Conservation (phyloP, 192 early-diverging fungal genomes). For the Backusella tuberculispora region DNA sequence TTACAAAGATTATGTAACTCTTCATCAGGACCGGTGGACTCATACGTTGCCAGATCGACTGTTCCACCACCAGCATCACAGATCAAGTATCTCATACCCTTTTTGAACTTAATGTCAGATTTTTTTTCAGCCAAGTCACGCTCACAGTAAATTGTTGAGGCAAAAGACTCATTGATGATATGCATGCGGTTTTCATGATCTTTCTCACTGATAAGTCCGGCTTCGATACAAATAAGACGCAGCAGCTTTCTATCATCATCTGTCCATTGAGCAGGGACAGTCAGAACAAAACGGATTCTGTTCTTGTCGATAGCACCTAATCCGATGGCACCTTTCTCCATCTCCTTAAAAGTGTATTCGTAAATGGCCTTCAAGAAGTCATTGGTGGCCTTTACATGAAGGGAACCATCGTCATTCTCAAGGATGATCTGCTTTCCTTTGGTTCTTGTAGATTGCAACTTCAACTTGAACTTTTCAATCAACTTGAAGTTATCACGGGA, state of each 20-base stretch:
- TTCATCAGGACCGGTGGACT: background rate
- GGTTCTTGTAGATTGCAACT: background rate
- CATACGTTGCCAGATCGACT: constrained; percentile 15
- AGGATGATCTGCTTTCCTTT: background rate
- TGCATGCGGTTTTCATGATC: constrained; percentile 2
- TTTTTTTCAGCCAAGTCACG: background rate
- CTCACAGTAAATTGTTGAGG: constrained; percentile 13
- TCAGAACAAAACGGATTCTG: constrained; percentile 4
- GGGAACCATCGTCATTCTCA: background rate
- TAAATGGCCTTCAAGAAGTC: constrained; percentile 16
- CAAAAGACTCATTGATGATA: constrained; percentile 18
- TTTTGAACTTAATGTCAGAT: background rate
- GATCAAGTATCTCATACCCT: background rate
- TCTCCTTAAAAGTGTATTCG: background rate
- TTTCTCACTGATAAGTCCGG: constrained; percentile 13
- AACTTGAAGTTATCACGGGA: too few relatives aligned
- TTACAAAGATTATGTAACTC: background rate
- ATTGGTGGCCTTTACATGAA: background rate
- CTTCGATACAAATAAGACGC: background rate
- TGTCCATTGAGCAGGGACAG: constrained; percentile 17
- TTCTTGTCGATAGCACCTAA: background rate
- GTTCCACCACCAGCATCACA: constrained; percentile 25
- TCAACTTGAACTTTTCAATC: constrained; percentile 1
- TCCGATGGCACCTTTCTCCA: background rate
- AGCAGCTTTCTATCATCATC: background rate